Evolutionary conservation across 2,329 filamentous ascomycete genomes (phyloP).

Genomic region (Sporothrix mexicana): DNA sequence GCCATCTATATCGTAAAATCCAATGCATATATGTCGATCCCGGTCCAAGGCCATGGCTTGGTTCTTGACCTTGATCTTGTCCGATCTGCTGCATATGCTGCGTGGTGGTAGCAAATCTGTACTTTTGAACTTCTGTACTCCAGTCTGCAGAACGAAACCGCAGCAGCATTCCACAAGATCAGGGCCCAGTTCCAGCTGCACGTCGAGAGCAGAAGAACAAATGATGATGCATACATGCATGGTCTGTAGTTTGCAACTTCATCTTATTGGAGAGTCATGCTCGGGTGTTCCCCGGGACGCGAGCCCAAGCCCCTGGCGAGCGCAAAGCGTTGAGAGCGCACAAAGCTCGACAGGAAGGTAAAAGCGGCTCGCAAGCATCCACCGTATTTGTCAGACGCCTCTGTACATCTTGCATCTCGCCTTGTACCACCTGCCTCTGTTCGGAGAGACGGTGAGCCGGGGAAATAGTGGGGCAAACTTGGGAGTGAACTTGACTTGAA

Average conservation of each 20-base stretch:
- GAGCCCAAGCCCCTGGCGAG: constrained; percentile 8
- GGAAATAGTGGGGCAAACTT: neutral
- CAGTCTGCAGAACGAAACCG: neutral
- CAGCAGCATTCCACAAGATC: neutral
- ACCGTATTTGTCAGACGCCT: neutral
- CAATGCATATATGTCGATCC: neutral
- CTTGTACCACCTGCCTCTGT: neutral
- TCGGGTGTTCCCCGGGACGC: neutral
- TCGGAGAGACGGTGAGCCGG: neutral
- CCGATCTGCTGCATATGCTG: neutral
- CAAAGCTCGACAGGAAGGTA: neutral
- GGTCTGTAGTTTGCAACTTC: neutral
- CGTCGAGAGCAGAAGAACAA: neutral
- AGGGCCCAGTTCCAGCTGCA: neutral
- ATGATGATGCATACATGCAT: neutral
- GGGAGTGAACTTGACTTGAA: neutral
- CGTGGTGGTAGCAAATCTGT: neutral
- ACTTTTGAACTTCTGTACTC: neutral
- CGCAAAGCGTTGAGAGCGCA: neutral
- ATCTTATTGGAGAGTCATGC: neutral
- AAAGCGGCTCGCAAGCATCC: too few relatives aligned
- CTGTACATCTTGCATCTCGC: neutral
- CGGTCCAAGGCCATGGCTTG: constrained; percentile 1
- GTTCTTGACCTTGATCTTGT: neutral
- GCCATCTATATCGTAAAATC: neutral